Evolutionary conservation across 2,329 filamentous ascomycete species (phyloP), one percentile per base, ranked within the genome.

Genomic region (Biscogniauxia sp.): DNA sequence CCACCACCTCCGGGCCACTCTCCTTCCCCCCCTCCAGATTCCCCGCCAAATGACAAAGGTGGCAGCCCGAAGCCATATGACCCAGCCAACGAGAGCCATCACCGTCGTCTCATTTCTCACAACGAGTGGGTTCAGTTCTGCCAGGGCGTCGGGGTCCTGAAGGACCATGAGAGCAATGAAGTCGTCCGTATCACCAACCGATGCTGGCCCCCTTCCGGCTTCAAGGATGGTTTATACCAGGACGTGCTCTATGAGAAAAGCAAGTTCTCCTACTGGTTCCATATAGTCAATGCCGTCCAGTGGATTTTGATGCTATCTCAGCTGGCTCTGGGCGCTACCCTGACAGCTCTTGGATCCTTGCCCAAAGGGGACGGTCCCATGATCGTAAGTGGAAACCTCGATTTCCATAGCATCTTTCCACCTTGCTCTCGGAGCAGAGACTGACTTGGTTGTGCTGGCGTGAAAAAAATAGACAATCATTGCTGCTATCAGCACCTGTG

Each of bases 321-420:
- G 66, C 75, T 84, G 60, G 73, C 81, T 20, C 68, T 84, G 49
- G 79, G 80, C 49, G 81, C 82, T 3, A 71, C 76, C 9, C 69
- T 84, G 57, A 84, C 82, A 0, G 81, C 81, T 4, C 76, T 84
- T 11, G 81, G 81, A 5, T 78, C 81, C 6, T 67, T 79, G 56
- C 73, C 77, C 7, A 60, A 67, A 23, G 60, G 70, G 13, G 58
- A 76, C 13, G 77, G 77, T 13, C 77, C 73, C 1, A 70, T 75
- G 17, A 81, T 84, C 58, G 69, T 72, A 59, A 67, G 70, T 56
- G 26, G 51, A 52, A 51, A 50, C 20, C 19, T 26, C 20, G 8
- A 25, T 51, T 5, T 1, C 26, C 9, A 32, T 15, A n/a, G 25
- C 20, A 17, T 25, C 3, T 19, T 20, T 37, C 20, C 25, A 11